Evolutionary conservation across 306 rosid genomes (phyloP).

Genomic region (Prinsepia uniflora): DNA sequence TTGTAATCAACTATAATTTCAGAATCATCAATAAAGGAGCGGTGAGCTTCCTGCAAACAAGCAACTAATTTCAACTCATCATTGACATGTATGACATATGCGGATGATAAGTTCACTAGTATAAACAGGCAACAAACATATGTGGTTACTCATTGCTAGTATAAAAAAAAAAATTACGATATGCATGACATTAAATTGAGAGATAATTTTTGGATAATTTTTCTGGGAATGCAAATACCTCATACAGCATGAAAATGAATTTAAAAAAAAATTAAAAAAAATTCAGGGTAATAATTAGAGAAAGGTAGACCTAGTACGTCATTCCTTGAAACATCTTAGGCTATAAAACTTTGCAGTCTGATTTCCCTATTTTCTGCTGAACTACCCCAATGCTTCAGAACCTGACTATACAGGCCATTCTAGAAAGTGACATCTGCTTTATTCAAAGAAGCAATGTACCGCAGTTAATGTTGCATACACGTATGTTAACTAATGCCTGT

Average conservation of each 20-base stretch:
- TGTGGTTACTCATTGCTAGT: background rate
- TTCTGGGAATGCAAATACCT: no score
- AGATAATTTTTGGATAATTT: no score
- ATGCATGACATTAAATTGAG: no score
- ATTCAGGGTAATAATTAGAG: no score
- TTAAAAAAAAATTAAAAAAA: no score
- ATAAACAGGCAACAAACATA: no score
- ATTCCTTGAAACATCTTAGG: no score
- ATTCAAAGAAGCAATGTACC: background rate
- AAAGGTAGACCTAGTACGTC: no score
- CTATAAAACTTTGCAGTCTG: background rate
- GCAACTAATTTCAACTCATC: background rate
- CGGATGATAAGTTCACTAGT: background rate
- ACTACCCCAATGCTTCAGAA: background rate
- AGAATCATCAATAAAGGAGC: slow-evolving; percentile 62
- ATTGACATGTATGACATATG: background rate
- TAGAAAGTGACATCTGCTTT: background rate
- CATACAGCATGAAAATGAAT: no score
- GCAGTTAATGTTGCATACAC: background rate
- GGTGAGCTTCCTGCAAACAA: slow-evolving; percentile 77
- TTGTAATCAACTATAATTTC: slow-evolving; percentile 83
- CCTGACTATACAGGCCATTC: background rate
- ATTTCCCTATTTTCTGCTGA: background rate
- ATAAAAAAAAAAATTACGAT: no score
- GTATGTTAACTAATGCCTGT: background rate